phyloP scores from a whole-genome alignment of 768 basidiomycete species.

The Agaricus sinodeliciosus region DNA sequence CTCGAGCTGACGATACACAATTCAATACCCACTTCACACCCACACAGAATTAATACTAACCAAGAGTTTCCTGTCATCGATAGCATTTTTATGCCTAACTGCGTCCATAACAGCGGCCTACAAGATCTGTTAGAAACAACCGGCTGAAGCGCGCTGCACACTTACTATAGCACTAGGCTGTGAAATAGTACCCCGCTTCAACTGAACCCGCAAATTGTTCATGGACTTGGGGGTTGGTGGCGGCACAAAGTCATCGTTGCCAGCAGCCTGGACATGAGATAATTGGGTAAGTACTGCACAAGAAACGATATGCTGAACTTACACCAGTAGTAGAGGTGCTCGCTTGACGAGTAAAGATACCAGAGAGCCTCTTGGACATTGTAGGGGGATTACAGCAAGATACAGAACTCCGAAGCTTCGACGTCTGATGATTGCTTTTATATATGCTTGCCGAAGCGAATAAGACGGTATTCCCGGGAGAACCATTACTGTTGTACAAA shows the following conservation, averaged over 20 bases:
- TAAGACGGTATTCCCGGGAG: not conserved
- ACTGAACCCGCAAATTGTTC: slow-evolving; percentile 37
- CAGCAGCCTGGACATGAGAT: slow-evolving; percentile 11
- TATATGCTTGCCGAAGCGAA: not conserved
- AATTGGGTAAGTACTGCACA: not conserved
- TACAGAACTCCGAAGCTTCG: not conserved
- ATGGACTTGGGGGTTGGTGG: slow-evolving; percentile 25
- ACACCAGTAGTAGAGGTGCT: slow-evolving; percentile 6
- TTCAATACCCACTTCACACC: not conserved
- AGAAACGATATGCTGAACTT: not conserved
- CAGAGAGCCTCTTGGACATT: slow-evolving; percentile 11
- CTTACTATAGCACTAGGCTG: slow-evolving; percentile 39
- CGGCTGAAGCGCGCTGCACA: not conserved
- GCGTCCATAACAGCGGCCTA: slow-evolving; percentile 60
- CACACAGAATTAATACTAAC: slow-evolving; percentile 33
- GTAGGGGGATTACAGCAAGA: not conserved
- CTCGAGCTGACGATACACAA: slow-evolving; percentile 47
- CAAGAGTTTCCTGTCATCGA: slow-evolving; percentile 75
- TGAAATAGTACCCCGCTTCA: slow-evolving; percentile 32
- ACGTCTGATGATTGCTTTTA: not conserved
- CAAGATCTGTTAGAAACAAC: not conserved
- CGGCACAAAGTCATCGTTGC: slow-evolving; percentile 8
- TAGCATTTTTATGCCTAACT: slow-evolving; percentile 47
- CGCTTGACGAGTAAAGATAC: slow-evolving; percentile 9
- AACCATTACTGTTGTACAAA: not conserved